Evolutionary conservation across 1,284 basidiomycete species (phyloP), one percentile per base, ranked within the genome.

Genomic region (Peniophora sp.): DNA sequence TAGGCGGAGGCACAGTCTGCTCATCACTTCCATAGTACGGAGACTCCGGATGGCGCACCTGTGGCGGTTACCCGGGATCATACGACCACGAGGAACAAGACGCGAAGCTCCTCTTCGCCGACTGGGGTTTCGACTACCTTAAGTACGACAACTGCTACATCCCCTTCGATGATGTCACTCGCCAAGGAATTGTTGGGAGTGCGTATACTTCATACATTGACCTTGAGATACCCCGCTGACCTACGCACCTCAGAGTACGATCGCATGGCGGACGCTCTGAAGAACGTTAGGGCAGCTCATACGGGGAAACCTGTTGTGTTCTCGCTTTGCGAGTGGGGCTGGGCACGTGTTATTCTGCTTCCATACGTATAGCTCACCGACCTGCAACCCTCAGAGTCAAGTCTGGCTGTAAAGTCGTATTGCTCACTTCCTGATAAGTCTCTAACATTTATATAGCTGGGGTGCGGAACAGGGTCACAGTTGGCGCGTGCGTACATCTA

Each of bases 91-190:
- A 79, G 61, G 60, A 59, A 17, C 67, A 68, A 48, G 74, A 76
- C 57, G 68, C 62, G 3, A 65, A 67, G 54, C 65, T 67, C n/a
- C 69, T 68, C 58, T 75, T 72, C 60, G 66, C 68, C 34, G 67
- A 74, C 36, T 79, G 77, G 77, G 75, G 74, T 1, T 78, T 78
- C 52, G 74, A 78, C 56, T 71, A 73, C 50, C 61, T 78, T 8
- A 79, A 78, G 74, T 77, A 67, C 52, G 77, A 79, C 54, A 79
- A 79, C 55, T 79, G 77, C 56, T 69, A 69, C 34, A 70, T 77
- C 53, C 75, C 77, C 0, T 77, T 68, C 55, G 75, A 77, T 55
- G 63, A 65, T 20, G 65, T 77, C 45, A 66, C 73, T 50, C 68
- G 68, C 34, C 60, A 75, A 57, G 71, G 71, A n/a, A 72, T 72